These are phyloP conservation scores for Dalbergia cochinchinensis DNA, from an alignment of 306 rosid genomes.

Conservation along the genomic window DNA sequence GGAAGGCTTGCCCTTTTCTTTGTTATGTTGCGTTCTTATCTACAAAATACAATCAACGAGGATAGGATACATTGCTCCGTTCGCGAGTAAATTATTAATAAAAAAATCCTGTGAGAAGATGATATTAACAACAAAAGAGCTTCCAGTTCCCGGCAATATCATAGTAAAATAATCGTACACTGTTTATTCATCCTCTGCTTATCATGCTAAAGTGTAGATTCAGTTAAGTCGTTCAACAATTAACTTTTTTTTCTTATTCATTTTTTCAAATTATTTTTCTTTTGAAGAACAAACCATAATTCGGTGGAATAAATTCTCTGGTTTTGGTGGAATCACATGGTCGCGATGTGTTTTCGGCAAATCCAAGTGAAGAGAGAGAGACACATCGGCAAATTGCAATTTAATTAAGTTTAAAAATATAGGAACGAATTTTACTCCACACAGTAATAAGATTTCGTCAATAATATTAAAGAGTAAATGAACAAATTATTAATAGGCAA, in stretches of 20 bases:
- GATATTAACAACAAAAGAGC: not conserved
- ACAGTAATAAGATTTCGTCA: slow-evolving; percentile 4
- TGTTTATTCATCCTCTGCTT: not conserved
- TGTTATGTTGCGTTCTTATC: slow-evolving; percentile 10
- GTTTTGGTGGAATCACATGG: slow-evolving; percentile 16
- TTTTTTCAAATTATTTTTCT: not conserved
- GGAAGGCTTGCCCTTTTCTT: slow-evolving; percentile 29
- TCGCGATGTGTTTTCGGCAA: not conserved
- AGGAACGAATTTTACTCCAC: not conserved
- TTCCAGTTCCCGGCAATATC: slow-evolving; percentile 13
- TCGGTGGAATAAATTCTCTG: slow-evolving; percentile 7
- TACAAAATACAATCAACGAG: not conserved
- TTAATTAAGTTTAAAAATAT: not conserved
- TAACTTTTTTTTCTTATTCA: no score
- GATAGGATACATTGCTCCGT: not conserved
- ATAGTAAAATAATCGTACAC: slow-evolving; percentile 2
- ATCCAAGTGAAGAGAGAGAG: not conserved
- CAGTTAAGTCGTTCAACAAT: not conserved
- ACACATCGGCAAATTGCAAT: slow-evolving; percentile 8
- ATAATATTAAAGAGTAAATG: slow-evolving; percentile 25
- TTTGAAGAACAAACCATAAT: not conserved
- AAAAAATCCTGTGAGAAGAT: not conserved
- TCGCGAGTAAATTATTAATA: not conserved
- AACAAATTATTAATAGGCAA: slow-evolving; percentile 32
- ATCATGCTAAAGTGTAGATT: not conserved